phyloP scores from a whole-genome alignment of 148 eudicot species.

The Beta vulgaris region DNA sequence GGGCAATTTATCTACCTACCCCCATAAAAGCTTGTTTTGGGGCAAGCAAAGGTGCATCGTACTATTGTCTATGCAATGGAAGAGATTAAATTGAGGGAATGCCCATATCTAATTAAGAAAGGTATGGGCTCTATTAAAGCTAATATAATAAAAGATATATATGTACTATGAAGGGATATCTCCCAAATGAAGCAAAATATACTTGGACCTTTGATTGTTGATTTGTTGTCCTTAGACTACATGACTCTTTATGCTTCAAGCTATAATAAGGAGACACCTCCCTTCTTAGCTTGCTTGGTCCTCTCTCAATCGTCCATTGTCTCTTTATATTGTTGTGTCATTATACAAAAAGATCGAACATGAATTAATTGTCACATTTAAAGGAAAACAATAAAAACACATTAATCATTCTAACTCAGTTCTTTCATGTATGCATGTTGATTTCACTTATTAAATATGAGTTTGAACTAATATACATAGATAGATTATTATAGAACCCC shows the following conservation, averaged over 20 bases:
- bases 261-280: neutral
- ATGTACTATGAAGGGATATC: constrained; percentile 17
- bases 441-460: no score
- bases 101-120: no score
- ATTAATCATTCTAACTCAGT: no score
- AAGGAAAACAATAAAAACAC: neutral
- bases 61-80: no score
- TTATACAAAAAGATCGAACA: neutral
- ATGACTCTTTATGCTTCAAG: neutral
- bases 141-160: neutral
- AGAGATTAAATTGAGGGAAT: neutral
- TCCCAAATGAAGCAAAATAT: constrained; percentile 7
- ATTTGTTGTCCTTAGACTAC: no score
- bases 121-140: no score
- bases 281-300: neutral
- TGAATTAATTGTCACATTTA: neutral
- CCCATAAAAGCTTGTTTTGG: neutral
- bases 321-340: neutral
- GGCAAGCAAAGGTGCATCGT: neutral
- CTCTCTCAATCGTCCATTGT: constrained; percentile 5
- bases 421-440: no score
- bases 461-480: no score
- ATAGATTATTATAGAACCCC: no score
- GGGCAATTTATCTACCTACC: neutral
- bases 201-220: constrained; percentile 16